Base-by-base conservation (phyloP, 495 filamentous ascomycete genomes). In the Elasticomyces elasticus region DNA sequence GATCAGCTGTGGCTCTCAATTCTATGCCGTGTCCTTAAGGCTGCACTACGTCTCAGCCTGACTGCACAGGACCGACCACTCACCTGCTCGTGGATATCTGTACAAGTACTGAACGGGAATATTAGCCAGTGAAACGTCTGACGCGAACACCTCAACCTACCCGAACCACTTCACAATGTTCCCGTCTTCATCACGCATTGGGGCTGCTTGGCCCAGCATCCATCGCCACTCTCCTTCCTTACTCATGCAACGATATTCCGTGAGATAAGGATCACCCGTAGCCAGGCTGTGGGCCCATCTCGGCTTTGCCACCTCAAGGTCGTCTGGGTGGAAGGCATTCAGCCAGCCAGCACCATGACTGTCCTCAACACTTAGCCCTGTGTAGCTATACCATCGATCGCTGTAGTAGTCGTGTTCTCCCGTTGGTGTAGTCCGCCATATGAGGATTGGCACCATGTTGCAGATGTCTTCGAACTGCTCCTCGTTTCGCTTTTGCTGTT, bases 121-220 rank as follows among this genome's bases (percentile, higher is more conserved):
- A 15, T 33, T 33, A 33, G 30, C 30, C 30, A 33, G n/a, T n/a
- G n/a, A n/a, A n/a, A 33, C 30, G 30, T 33, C 30, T 33, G n/a
- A n/a, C n/a, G n/a, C n/a, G n/a, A n/a, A n/a, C n/a, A n/a, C n/a
- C n/a, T n/a, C n/a, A n/a, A n/a, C n/a, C n/a, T n/a, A n/a, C n/a
- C 35, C 84, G 59, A 83, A 85, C 84, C 84, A 88, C 65, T 83
- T 84, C 51, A 82, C 69, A 38, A 87, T 85, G 27, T 70, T 66
- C 0, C 79, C 79, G 70, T 83, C 48, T 73, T 73, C 49, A 58
- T 85, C 78, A 48, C 69, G 69, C 51, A 87, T 64, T 0, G 84
- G 83, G 30, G 82, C 49, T 0, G 82, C 84, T 35, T 78, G 72
- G 28, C 79, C 80, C 4, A 86, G 69, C 76, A 88, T 86, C 84